A percentile compares a stretch with the other conserved stretches of the same genome.
Evolutionary conservation across 1,284 basidiomycete species (phyloP).

Genomic region (Ustilago crameri): DNA sequence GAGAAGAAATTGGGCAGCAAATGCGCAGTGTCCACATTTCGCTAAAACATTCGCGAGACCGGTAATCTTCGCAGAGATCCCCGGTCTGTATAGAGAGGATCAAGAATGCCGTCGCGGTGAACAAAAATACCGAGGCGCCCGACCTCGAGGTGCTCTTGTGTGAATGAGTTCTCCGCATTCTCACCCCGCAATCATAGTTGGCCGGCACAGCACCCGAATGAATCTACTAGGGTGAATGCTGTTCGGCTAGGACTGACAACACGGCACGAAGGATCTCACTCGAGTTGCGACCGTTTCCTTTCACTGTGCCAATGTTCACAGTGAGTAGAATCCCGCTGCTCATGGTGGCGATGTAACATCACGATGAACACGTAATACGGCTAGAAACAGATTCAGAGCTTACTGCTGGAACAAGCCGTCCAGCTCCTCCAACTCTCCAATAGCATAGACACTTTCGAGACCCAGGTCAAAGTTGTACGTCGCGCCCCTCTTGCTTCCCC

Average conservation of each 20-base stretch:
- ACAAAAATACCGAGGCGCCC: background rate
- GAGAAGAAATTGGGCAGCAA: background rate
- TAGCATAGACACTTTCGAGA: slow-evolving; percentile 66
- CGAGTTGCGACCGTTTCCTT: too few relatives aligned
- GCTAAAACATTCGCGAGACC: too few relatives aligned
- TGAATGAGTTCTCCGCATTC: background rate
- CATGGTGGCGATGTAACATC: too few relatives aligned
- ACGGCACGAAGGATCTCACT: too few relatives aligned
- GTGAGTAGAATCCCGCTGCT: too few relatives aligned
- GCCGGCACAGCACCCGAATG: background rate
- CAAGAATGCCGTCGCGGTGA: slow-evolving; percentile 1
- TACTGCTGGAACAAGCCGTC: slow-evolving; percentile 47
- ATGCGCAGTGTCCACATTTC: background rate
- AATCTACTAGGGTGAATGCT: too few relatives aligned
- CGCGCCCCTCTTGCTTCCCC: slow-evolving; percentile 55
- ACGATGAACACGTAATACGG: too few relatives aligned
- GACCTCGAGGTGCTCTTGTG: background rate
- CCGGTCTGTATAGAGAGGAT: slow-evolving; percentile 12
- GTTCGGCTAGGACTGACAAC: too few relatives aligned
- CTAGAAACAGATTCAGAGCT: background rate
- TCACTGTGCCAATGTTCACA: too few relatives aligned
- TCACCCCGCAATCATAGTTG: slow-evolving; percentile 1
- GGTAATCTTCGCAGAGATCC: slow-evolving; percentile 30
- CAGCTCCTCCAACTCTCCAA: slow-evolving; percentile 53
- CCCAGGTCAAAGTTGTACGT: slow-evolving; percentile 70